phyloP scores from a whole-genome alignment of 2,329 filamentous ascomycete genomes.

The Paramyrothecium roridum region DNA sequence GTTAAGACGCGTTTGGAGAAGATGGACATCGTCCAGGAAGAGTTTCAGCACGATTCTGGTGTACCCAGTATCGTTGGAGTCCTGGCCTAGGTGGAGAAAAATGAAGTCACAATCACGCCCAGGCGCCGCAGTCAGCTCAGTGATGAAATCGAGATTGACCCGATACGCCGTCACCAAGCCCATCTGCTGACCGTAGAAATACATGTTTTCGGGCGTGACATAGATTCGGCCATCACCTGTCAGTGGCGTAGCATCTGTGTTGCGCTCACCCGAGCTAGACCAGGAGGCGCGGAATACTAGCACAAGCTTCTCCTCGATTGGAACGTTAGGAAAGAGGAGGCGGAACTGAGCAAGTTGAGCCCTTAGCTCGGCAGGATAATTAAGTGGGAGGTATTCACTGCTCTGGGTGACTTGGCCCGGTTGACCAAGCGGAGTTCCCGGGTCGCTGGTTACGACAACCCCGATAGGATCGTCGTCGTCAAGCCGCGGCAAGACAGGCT shows the following conservation, averaged over 20 bases:
- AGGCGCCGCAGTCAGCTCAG: constrained; percentile 84
- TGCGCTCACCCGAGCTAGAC: constrained; percentile 49
- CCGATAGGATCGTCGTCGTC: constrained; percentile 39
- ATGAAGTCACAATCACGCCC: constrained; percentile 92
- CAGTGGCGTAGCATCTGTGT: constrained; percentile 44
- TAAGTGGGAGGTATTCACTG: constrained; percentile 61
- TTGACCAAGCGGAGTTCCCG: constrained; percentile 23
- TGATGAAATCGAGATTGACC: constrained; percentile 71
- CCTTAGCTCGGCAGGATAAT: constrained; percentile 78
- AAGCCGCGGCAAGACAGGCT: constrained; percentile 26
- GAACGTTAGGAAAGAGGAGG: constrained; percentile 80
- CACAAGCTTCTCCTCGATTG: constrained; percentile 75
- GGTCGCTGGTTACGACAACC: constrained; percentile 30
- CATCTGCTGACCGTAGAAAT: constrained; percentile 95
- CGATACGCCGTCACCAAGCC: constrained; percentile 83
- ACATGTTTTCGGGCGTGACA: constrained; percentile 81
- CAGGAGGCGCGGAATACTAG: constrained; percentile 92
- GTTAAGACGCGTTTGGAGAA: constrained; percentile 82
- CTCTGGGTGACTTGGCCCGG: constrained; percentile 25
- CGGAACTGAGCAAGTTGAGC: constrained; percentile 92
- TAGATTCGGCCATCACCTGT: constrained; percentile 72
- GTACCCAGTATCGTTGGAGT: constrained; percentile 59
- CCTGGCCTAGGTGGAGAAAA: constrained; percentile 72
- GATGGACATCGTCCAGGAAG: constrained; percentile 81
- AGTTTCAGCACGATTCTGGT: constrained; percentile 84